These are phyloP conservation scores for Apocynum venetum DNA, from an alignment of 257 asterid species.

Conservation along the genomic window DNA sequence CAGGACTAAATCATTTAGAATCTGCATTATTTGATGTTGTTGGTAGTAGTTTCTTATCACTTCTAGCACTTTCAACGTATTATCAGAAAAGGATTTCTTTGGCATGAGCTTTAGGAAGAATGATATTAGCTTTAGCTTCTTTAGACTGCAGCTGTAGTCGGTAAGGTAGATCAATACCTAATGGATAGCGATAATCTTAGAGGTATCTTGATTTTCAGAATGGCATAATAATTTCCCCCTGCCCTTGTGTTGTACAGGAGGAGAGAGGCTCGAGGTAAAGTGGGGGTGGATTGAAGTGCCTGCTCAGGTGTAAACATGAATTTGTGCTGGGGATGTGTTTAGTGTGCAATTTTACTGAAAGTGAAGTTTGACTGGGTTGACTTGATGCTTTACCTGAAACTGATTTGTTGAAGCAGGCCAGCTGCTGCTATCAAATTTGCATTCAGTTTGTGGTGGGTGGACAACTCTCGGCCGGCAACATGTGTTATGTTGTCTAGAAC, in stretches of 20 bases:
- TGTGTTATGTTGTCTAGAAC: slow-evolving; percentile 18
- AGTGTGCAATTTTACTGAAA: slow-evolving; percentile 30
- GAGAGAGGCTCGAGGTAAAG: slow-evolving; percentile 42
- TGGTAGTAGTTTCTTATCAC: slow-evolving; percentile 12
- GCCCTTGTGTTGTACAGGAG: slow-evolving; percentile 84
- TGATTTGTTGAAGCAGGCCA: slow-evolving; percentile 24
- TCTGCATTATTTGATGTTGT: slow-evolving; percentile 11
- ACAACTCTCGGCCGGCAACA: slow-evolving; percentile 18
- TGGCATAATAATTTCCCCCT: slow-evolving; percentile 63
- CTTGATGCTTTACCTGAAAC: slow-evolving; percentile 24
- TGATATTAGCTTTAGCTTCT: slow-evolving; percentile 31
- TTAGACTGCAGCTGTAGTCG: slow-evolving; percentile 31
- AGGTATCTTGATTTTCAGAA: slow-evolving; percentile 54
- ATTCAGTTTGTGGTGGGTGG: slow-evolving; percentile 22
- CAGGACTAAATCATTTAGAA: slow-evolving; percentile 18
- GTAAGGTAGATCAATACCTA: slow-evolving; percentile 40
- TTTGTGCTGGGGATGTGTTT: slow-evolving; percentile 32
- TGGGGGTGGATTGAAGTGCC: slow-evolving; percentile 40
- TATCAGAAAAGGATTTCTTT: slow-evolving; percentile 14
- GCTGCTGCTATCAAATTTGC: slow-evolving; percentile 32
- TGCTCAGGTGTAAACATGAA: slow-evolving; percentile 30
- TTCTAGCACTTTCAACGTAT: slow-evolving; percentile 3
- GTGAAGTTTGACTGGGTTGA: slow-evolving; percentile 31
- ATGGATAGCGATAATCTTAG: slow-evolving; percentile 52
- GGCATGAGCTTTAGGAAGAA: slow-evolving; percentile 26